phyloP scores from a whole-genome alignment of 306 rosid genomes.

The Vigna trinervia region DNA sequence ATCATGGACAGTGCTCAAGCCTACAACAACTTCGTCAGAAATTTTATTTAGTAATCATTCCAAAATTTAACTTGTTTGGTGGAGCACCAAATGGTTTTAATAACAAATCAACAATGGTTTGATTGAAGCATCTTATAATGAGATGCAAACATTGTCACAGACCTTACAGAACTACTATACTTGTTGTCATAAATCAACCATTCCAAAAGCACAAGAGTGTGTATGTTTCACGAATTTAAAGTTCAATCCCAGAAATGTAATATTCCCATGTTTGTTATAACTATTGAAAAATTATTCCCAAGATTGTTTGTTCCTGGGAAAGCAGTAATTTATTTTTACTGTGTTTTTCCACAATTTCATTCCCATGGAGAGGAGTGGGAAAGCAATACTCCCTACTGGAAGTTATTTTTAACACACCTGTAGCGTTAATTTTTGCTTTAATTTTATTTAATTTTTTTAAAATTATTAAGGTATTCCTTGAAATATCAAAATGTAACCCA shows the following conservation, averaged over 20 bases:
- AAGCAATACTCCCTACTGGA: neutral
- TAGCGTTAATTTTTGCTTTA: neutral
- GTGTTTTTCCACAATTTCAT: neutral
- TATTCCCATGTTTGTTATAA: neutral
- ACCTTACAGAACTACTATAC: neutral
- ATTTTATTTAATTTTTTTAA: too few relatives aligned
- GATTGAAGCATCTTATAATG: neutral
- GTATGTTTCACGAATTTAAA: neutral
- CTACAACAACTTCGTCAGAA: neutral
- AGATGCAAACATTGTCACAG: neutral
- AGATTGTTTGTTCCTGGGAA: too few relatives aligned
- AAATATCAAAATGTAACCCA: neutral
- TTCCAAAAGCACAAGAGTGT: neutral
- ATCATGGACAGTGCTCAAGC: slow-evolving; percentile 4
- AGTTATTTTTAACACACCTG: neutral
- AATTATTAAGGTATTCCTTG: too few relatives aligned
- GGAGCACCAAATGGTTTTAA: slow-evolving; percentile 17
- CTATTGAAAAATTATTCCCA: too few relatives aligned
- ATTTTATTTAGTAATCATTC: neutral
- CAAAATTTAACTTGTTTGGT: slow-evolving; percentile 21
- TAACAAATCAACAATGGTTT: neutral
- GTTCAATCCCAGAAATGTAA: neutral
- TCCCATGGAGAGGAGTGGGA: neutral
- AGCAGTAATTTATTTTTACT: too few relatives aligned
- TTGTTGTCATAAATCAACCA: neutral